phyloP scores from a whole-genome alignment of 768 basidiomycete species.

The Suillus discolor region DNA sequence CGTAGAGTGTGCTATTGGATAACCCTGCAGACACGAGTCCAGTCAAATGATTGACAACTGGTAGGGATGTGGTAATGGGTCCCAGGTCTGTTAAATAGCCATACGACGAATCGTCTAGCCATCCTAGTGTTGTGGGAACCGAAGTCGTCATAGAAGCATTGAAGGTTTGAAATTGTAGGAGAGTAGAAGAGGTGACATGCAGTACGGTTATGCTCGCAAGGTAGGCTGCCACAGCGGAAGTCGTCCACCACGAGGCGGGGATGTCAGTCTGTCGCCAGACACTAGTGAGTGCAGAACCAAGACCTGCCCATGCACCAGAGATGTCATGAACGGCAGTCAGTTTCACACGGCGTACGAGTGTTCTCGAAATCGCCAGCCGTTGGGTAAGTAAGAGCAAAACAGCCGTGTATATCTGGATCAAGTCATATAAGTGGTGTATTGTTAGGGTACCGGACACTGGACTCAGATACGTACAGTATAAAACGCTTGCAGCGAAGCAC shows the following conservation, averaged over 20 bases:
- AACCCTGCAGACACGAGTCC: constrained; percentile 9
- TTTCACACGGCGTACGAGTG: constrained; percentile 10
- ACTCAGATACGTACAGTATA: constrained; percentile 4
- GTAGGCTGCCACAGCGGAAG: constrained; percentile 13
- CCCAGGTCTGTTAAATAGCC: not conserved
- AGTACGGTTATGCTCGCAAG: constrained; percentile 17
- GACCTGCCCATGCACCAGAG: constrained; percentile 18
- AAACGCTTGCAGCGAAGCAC: constrained; percentile 10
- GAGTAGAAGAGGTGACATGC: constrained; percentile 22
- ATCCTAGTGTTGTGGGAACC: constrained; percentile 7
- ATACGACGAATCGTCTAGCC: constrained; percentile 1
- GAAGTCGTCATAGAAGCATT: constrained; percentile 10
- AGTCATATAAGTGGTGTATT: not conserved
- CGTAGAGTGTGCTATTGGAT: constrained; percentile 16
- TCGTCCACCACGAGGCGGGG: constrained; percentile 14
- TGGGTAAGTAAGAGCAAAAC: constrained; percentile 18
- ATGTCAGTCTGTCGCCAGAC: constrained; percentile 20
- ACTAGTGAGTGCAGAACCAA: constrained; percentile 18
- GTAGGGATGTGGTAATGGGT: not conserved
- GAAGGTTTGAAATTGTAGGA: constrained; percentile 18
- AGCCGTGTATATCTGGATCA: constrained; percentile 14
- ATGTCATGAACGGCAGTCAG: constrained; percentile 19
- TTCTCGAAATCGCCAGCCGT: constrained; percentile 12
- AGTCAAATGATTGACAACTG: not conserved
- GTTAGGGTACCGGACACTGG: not conserved